Base-by-base conservation (phyloP, 225 moss, liverwort and hornwort genomes). In the Climacium dendroides region DNA sequence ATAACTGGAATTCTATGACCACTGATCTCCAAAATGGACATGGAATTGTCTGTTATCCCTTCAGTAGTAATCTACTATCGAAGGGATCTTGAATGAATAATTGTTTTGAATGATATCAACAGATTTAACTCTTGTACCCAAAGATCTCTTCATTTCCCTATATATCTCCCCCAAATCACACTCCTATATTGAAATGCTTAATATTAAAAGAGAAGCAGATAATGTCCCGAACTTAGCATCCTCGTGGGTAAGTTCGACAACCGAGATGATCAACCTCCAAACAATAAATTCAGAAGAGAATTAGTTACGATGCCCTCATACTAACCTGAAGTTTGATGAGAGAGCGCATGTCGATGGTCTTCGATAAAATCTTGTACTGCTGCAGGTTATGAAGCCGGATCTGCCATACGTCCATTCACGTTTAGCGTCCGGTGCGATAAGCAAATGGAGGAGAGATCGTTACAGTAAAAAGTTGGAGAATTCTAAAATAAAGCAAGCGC, bases 251-350 rank as follows among this genome's bases (percentile, higher is more conserved):
- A 32, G 23, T 35, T 48, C 32, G 30, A 48, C 64, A 64, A 25
- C 28, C 28, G 37, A 65, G 43, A 35, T 19, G 12, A 82, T 20
- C 67, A 39, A 6, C 29, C 82, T 65, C 26, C 19, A 7, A 59
- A 48, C 50, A 12, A 78, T 14, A 39, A 41, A 52, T 29, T 75
- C 74, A 37, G 45, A 76, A 70, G 73, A 43, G 64, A 69, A 23
- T 64, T 41, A 3, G 7, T 34, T 57, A 19, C 6, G 10, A 41
- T 20, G 43, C 15, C 70, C 13, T 82, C 57, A 50, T 39, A 67
- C 89, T 47, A 37, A 97, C 98, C 95, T 93, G 89, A 37, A 98
- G 89, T 89, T 96, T 97, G 83, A 98, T 95, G 54, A 98, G 96
- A 66, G 97, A 96, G 69, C 86, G 94, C 95, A 98, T 91, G 84